Conservation (phyloP, 2,329 filamentous ascomycete species). For the Stemphylium beticola region DNA sequence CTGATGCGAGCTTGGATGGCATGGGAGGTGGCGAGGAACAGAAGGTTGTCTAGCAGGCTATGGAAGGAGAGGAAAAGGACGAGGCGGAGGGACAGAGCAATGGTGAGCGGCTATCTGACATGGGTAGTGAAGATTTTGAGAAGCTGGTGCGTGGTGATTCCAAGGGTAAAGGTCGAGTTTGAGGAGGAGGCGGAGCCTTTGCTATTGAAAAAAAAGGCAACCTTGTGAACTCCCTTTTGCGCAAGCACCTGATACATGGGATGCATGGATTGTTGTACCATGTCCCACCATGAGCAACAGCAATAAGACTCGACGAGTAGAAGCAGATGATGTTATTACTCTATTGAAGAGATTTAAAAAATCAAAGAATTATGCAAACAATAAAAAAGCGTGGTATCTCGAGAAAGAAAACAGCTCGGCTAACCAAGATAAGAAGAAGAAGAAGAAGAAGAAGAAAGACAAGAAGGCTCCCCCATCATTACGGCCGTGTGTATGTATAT, state of each 20-base stretch:
- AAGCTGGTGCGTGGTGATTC: background rate
- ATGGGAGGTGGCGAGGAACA: constrained; percentile 12
- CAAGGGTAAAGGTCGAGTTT: no score
- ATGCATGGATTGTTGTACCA: no score
- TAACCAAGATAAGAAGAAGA: no score
- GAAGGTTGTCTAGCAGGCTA: constrained; percentile 23
- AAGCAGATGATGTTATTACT: background rate
- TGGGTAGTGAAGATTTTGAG: constrained; percentile 6
- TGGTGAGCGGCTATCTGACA: background rate
- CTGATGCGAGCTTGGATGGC: constrained; percentile 33
- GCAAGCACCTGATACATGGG: no score
- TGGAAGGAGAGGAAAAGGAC: background rate
- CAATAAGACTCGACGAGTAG: no score
- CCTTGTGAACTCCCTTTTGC: no score
- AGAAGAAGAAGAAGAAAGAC: background rate
- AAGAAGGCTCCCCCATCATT: background rate
- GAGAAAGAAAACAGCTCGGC: constrained; percentile 1
- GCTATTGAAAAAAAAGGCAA: no score
- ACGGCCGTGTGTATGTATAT: background rate
- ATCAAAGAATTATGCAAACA: background rate
- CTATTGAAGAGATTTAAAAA: background rate
- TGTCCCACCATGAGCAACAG: no score
- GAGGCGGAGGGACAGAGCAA: no score
- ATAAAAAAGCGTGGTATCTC: constrained; percentile 14
- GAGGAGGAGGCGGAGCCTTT: no score